phyloP scores from a whole-genome alignment of 1,284 basidiomycete species.

The Tilletia setariae region DNA sequence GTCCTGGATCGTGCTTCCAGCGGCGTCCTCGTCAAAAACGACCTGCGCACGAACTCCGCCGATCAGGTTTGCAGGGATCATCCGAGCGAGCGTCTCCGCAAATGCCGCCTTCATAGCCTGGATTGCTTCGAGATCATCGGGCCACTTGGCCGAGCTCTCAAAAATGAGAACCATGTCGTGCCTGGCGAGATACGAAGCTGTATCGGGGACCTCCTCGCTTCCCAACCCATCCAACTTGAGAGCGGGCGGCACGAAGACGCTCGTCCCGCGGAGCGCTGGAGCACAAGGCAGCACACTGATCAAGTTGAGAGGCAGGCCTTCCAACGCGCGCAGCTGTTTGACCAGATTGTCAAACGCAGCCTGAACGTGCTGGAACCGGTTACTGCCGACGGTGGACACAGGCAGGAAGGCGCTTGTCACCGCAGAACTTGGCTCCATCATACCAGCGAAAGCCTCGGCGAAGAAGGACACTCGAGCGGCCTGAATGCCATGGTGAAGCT shows the following conservation, averaged over 20 bases:
- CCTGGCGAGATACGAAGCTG: conserved; percentile 56
- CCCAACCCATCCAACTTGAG: conserved; percentile 45
- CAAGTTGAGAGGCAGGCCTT: conserved; percentile 72
- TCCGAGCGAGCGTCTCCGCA: conserved; percentile 46
- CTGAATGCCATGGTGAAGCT: conserved; percentile 69
- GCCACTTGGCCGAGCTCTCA: conserved; percentile 84
- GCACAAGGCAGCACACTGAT: conserved; percentile 70
- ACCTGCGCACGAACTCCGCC: conserved; percentile 56
- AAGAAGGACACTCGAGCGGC: conserved; percentile 58
- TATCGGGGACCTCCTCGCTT: conserved; percentile 43
- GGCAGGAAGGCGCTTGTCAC: conserved; percentile 50
- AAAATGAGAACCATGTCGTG: conserved; percentile 59
- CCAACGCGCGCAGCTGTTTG: conserved; percentile 72
- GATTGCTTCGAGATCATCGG: conserved; percentile 85
- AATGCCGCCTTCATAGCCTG: conserved; percentile 95
- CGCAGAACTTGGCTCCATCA: conserved; percentile 60
- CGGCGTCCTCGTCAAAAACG: conserved; percentile 58
- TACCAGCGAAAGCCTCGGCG: conserved; percentile 66
- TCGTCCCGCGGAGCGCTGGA: conserved; percentile 72
- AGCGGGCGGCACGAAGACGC: conserved; percentile 70
- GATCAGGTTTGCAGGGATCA: conserved; percentile 32
- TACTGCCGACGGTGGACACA: conserved; percentile 46
- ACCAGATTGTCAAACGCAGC: conserved; percentile 77
- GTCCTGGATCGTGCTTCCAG: conserved; percentile 65
- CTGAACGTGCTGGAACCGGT: conserved; percentile 70